These are phyloP conservation scores for Eimeria praecox DNA, from an alignment of 169 alveolate genomes.

Conservation along the genomic window DNA sequence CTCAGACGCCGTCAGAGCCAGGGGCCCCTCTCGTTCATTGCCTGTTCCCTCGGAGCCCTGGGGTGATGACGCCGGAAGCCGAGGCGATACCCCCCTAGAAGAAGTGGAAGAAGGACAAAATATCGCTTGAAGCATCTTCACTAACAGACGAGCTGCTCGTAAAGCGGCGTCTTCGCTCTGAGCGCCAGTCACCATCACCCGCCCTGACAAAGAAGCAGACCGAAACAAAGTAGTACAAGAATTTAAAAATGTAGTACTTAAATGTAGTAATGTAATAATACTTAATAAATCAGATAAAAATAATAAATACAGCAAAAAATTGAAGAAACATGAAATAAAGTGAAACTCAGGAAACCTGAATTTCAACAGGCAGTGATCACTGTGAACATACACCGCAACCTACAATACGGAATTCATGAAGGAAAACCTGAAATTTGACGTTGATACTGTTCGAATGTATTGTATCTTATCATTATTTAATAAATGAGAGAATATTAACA, in stretches of 20 bases:
- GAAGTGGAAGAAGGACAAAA: not conserved
- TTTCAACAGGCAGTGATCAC: not conserved
- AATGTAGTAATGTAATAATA: no score
- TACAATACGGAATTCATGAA: no score
- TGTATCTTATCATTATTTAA: no score
- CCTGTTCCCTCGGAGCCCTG: not conserved
- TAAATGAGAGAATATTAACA: no score
- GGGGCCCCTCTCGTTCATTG: not conserved
- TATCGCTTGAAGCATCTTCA: constrained; percentile 55
- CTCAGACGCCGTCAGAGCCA: not conserved
- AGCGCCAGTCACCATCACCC: constrained; percentile 79
- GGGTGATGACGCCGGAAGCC: not conserved
- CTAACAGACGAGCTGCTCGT: constrained; percentile 78
- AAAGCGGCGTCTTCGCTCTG: constrained; percentile 74
- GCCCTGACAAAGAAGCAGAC: constrained; percentile 30
- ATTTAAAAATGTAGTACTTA: not conserved
- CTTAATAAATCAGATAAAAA: not conserved
- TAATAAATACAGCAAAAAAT: not conserved
- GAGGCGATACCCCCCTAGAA: not conserved
- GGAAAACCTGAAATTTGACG: no score
- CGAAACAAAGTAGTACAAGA: not conserved
- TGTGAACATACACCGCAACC: not conserved
- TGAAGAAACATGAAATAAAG: no score
- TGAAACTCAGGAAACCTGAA: not conserved
- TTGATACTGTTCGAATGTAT: no score